phyloP scores from a whole-genome alignment of 2,329 filamentous ascomycete genomes.

The Tolypocladium ovalisporum region DNA sequence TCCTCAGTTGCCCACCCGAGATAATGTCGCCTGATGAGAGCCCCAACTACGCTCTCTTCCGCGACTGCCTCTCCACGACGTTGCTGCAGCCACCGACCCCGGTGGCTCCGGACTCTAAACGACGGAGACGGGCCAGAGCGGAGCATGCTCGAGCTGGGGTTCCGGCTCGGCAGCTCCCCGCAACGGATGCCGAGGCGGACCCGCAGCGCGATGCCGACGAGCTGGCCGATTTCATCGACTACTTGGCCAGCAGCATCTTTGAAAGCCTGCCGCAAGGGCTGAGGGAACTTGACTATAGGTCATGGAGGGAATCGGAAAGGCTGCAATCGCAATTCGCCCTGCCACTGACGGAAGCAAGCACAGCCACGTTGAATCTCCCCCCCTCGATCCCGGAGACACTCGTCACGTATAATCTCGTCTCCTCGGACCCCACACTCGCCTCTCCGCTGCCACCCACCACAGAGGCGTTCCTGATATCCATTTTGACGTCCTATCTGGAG shows the following conservation, averaged over 20 bases:
- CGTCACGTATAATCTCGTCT: constrained; percentile 52
- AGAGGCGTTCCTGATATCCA: constrained; percentile 49
- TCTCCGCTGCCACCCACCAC: constrained; percentile 25
- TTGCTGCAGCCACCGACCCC: constrained; percentile 43
- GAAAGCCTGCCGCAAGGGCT: constrained; percentile 49
- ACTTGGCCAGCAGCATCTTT: constrained; percentile 62
- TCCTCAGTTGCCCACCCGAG: neutral
- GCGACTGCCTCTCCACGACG: constrained; percentile 61
- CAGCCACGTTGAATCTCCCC: constrained; percentile 35
- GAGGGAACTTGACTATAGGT: constrained; percentile 48
- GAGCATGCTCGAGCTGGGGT: constrained; percentile 1
- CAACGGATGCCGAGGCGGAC: constrained; percentile 4
- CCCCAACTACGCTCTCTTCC: constrained; percentile 47
- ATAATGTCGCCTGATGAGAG: constrained; percentile 8
- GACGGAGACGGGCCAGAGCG: constrained; percentile 24
- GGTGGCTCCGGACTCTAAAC: constrained; percentile 37
- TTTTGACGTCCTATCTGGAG: constrained; percentile 52
- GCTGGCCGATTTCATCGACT: constrained; percentile 71
- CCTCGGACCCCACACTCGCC: constrained; percentile 20
- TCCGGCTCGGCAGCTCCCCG: constrained; percentile 1
- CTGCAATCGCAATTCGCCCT: constrained; percentile 46
- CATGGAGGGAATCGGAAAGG: constrained; percentile 26
- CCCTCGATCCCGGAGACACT: constrained; percentile 56
- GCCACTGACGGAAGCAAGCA: constrained; percentile 43
- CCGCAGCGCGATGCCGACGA: constrained; percentile 45